phyloP scores from a whole-genome alignment of 2,329 filamentous ascomycete genomes.

The Sporothrix euskadiensis region DNA sequence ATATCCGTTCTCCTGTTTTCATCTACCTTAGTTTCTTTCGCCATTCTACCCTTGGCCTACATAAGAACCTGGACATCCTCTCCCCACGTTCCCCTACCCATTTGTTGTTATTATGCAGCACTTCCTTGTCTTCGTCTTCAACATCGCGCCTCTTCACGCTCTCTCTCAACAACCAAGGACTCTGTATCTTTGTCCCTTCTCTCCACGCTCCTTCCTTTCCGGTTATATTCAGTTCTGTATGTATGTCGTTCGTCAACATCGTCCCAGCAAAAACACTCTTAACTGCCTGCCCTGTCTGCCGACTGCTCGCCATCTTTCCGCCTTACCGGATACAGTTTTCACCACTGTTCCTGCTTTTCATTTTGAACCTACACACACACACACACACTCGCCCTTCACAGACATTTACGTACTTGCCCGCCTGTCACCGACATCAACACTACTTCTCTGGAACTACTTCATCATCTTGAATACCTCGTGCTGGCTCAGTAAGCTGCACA shows the following conservation, averaged over 20 bases:
- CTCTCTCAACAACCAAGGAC: neutral
- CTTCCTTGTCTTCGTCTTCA: conserved; percentile 23
- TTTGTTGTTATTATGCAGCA: conserved; percentile 21
- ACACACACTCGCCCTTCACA: neutral
- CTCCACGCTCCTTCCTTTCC: neutral
- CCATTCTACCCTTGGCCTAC: conserved; percentile 38
- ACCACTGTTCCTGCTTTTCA: neutral
- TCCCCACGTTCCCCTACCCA: conserved; percentile 28
- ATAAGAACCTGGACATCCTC: conserved; percentile 36
- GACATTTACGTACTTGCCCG: neutral
- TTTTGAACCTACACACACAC: neutral
- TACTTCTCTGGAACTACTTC: neutral
- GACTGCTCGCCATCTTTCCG: neutral
- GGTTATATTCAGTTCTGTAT: neutral
- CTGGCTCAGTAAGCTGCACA: neutral
- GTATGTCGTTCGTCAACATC: neutral
- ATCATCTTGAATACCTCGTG: neutral
- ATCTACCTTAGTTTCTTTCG: conserved; percentile 40
- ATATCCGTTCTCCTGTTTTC: conserved; percentile 35
- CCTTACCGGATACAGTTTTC: neutral
- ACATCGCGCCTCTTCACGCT: neutral
- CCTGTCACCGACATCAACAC: neutral
- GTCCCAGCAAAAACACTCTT: neutral
- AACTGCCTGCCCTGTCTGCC: neutral
- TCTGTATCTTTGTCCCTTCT: neutral